Evolutionary conservation across 108 stramenopile species (phyloP).

Genomic region (Pelagomonas calceolata): DNA sequence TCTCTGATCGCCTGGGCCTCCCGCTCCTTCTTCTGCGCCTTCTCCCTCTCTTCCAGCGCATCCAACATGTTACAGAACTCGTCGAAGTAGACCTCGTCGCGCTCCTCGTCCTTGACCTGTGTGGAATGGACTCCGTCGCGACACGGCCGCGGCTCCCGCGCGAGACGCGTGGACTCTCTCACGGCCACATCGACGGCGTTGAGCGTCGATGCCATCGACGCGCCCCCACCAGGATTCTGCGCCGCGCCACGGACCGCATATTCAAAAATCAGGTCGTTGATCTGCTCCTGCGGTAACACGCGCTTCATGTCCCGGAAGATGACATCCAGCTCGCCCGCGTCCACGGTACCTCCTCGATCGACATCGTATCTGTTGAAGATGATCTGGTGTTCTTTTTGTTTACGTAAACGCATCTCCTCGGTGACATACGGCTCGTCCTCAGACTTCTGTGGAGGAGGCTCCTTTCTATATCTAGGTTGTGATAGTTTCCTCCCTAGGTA

Average conservation of each 20-base stretch:
- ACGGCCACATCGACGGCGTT: too few relatives aligned
- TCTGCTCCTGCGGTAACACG: too few relatives aligned
- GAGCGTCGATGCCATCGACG: too few relatives aligned
- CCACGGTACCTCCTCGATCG: not conserved
- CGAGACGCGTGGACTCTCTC: too few relatives aligned
- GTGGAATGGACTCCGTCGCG: too few relatives aligned
- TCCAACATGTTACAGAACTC: not conserved
- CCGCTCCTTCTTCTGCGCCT: not conserved
- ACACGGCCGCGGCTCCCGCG: too few relatives aligned
- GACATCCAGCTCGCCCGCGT: not conserved
- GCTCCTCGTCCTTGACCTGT: too few relatives aligned
- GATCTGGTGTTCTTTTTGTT: not conserved
- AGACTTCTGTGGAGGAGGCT: too few relatives aligned
- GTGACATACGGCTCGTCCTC: not conserved
- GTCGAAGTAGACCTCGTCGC: not conserved
- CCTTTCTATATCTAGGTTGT: too few relatives aligned
- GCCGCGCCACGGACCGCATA: too few relatives aligned
- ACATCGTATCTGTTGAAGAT: not conserved
- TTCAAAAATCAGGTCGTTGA: too few relatives aligned
- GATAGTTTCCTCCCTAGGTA: not conserved
- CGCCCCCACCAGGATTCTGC: too few relatives aligned
- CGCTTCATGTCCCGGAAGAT: not conserved
- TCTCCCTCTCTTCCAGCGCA: not conserved
- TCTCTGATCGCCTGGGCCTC: not conserved
- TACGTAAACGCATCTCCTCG: not conserved